These are phyloP conservation scores for Debaryomyces udenii DNA, from an alignment of 1,139 yeast species.

Conservation along the genomic window DNA sequence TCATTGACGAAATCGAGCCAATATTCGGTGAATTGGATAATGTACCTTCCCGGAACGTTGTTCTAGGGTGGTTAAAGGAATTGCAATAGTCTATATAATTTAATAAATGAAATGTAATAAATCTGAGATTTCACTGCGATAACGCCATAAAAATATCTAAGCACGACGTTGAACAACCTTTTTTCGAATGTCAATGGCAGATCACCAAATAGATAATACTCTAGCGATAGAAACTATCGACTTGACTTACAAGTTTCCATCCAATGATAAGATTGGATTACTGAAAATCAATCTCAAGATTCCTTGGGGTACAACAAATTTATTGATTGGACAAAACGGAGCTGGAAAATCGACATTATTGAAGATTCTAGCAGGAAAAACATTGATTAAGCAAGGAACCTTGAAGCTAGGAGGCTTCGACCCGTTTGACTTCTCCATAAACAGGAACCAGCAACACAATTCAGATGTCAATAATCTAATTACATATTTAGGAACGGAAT, in stretches of 20 bases:
- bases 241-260: slow-evolving; percentile 71
- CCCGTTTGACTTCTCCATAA: slow-evolving; percentile 75
- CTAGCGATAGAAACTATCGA: slow-evolving; percentile 66
- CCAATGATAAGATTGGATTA: slow-evolving; percentile 66
- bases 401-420: slow-evolving; percentile 77
- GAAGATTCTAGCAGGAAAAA: slow-evolving; percentile 86
- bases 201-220: slow-evolving; percentile 16
- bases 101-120: background rate
- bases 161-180: background rate
- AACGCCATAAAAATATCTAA: no score
- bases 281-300: slow-evolving; percentile 61
- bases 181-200: slow-evolving; percentile 1
- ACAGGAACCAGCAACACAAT: slow-evolving; percentile 39
- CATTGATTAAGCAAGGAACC: slow-evolving; percentile 73
- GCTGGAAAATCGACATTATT: slow-evolving; percentile 94
- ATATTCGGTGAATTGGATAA: slow-evolving; percentile 29
- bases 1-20: slow-evolving; percentile 25
- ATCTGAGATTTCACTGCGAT: background rate
- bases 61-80: slow-evolving; percentile 35
- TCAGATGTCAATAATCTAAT: slow-evolving; percentile 49
- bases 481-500: slow-evolving; percentile 93
- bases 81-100: slow-evolving; percentile 10
- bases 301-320: slow-evolving; percentile 72
- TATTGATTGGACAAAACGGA: slow-evolving; percentile 92
- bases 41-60: slow-evolving; percentile 30